A percentile compares a stretch with the other conserved stretches of the same genome.
phyloP scores from a whole-genome alignment of 1,284 basidiomycete species.

The Veloporphyrellus conicus region DNA sequence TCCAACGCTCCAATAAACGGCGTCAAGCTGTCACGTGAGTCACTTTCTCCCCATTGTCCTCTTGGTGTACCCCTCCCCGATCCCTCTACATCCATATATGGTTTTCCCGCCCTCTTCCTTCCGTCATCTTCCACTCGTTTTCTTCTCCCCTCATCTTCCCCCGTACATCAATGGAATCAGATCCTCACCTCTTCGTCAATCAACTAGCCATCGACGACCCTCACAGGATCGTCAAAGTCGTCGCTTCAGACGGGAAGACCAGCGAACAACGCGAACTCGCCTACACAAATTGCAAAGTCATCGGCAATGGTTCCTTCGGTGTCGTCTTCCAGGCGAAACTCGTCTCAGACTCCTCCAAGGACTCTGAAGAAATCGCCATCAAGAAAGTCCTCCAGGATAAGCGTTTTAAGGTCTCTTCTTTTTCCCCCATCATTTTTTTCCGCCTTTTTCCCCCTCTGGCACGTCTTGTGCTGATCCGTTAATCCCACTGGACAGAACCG shows the following conservation, averaged over 20 bases:
- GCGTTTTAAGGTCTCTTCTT: constrained; percentile 85
- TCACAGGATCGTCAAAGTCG: constrained; percentile 89
- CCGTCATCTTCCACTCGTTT: constrained; percentile 22
- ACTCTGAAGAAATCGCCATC: constrained; percentile 90
- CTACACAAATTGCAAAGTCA: constrained; percentile 97
- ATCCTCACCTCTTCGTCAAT: constrained; percentile 21
- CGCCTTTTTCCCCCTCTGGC: constrained; percentile 1
- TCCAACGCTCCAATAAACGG: constrained; percentile 84
- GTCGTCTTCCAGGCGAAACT: constrained; percentile 92
- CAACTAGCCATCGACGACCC: constrained; percentile 84
- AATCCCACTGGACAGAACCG: constrained; percentile 69
- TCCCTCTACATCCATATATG: constrained; percentile 34
- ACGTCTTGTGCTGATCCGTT: constrained; percentile 8
- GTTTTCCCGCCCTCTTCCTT: constrained; percentile 25
- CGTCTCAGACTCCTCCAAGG: constrained; percentile 54
- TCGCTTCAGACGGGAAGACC: constrained; percentile 91
- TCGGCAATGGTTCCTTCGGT: constrained; percentile 98
- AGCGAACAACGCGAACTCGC: constrained; percentile 85
- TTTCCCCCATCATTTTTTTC: constrained; percentile 11
- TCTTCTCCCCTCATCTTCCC: constrained; percentile 7
- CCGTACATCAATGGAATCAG: constrained; percentile 27
- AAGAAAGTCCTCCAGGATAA: constrained; percentile 99
- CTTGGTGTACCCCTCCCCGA: constrained; percentile 22
- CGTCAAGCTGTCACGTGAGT: constrained; percentile 85
- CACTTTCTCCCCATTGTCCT: constrained; percentile 17